A percentile compares a stretch with the other conserved stretches of the same genome.
Conservation (phyloP, 257 asterid species). For the Primulina tabacum region DNA sequence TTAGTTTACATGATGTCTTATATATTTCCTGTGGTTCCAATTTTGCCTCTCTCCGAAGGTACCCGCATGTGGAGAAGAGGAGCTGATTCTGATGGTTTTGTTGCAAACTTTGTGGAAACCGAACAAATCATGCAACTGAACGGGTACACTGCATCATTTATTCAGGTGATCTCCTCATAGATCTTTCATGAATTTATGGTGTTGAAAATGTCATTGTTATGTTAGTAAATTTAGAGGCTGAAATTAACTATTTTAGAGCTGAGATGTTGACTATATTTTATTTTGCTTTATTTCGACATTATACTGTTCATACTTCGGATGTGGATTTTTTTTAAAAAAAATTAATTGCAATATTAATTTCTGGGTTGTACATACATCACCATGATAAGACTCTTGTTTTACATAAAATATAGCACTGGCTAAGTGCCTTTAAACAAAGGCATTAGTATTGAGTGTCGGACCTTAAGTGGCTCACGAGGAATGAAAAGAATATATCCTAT, state of each 20-base stretch:
- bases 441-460: neutral
- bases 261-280: neutral
- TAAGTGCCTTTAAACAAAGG: neutral
- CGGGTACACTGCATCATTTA: slow-evolving; percentile 71
- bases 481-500: slow-evolving; percentile 6
- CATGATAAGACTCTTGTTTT: neutral
- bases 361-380: neutral
- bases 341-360: neutral
- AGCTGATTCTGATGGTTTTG: slow-evolving; percentile 94
- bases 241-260: neutral
- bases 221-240: neutral
- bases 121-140: slow-evolving; percentile 78
- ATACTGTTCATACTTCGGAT: neutral
- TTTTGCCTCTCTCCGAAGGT: slow-evolving; percentile 47
- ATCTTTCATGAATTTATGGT: neutral
- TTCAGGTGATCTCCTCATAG: slow-evolving; percentile 55
- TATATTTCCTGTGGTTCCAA: slow-evolving; percentile 24
- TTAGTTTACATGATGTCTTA: slow-evolving; percentile 13
- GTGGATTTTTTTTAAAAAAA: too few relatives aligned
- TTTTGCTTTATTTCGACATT: neutral
- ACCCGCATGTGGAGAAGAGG: slow-evolving; percentile 99
- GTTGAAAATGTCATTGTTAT: neutral
- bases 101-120: slow-evolving; percentile 92
- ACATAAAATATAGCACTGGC: neutral
- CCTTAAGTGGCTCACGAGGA: slow-evolving; percentile 6